Evolutionary conservation across 164 flowering plant species (phyloP).

Genomic region (Vitis rotundifolia): DNA sequence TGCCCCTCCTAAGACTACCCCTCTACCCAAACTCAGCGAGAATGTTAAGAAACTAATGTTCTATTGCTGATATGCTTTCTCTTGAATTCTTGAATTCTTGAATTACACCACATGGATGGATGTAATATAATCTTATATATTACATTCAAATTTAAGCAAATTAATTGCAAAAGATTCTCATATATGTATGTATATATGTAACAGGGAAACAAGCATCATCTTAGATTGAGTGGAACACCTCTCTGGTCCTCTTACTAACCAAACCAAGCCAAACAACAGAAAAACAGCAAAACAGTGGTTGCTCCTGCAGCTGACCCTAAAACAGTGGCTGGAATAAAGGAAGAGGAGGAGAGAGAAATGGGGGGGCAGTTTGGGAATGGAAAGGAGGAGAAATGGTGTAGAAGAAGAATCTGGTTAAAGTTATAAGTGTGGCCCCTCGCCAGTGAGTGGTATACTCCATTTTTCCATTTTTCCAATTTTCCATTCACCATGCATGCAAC

Average conservation of each 20-base stretch:
- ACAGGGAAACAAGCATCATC: no score
- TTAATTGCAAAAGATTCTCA: neutral
- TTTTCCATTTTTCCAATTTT: no score
- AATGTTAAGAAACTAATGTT: slow-evolving; percentile 85
- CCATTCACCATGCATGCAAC: neutral
- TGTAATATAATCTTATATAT: neutral
- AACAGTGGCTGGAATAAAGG: neutral
- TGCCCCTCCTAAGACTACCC: slow-evolving; percentile 64
- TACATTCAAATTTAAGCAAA: neutral
- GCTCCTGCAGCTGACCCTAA: neutral
- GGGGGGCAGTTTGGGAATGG: neutral
- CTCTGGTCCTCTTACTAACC: no score
- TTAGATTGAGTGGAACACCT: no score
- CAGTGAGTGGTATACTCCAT: neutral
- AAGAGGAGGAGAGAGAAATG: neutral
- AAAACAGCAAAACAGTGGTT: neutral
- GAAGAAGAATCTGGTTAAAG: neutral
- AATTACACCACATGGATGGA: neutral
- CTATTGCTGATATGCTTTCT: slow-evolving; percentile 56
- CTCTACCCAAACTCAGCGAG: slow-evolving; percentile 72
- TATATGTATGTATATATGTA: no score
- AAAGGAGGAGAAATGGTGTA: neutral
- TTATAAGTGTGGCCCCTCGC: neutral
- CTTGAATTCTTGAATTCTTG: neutral
- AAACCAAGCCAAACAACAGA: no score